phyloP scores from a whole-genome alignment of 805 yeast species.

The Hanseniaspora lachancei region DNA sequence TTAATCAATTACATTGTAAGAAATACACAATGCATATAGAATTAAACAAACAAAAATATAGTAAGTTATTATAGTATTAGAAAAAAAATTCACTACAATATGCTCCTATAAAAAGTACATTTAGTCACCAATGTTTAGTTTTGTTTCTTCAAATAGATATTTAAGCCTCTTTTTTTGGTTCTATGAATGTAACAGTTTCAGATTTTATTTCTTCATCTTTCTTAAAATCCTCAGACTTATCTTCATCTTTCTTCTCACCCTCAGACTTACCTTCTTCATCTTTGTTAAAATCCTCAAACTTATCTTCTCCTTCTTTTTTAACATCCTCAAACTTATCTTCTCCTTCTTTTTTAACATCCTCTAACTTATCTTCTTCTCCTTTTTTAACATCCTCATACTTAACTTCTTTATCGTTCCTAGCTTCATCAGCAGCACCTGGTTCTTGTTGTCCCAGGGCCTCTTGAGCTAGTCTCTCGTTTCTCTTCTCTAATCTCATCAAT shows the following conservation, averaged over 20 bases:
- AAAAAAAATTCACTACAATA: too few species aligned
- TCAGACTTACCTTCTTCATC: too few species aligned
- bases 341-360: background rate
- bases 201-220: too few species aligned
- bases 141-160: too few species aligned
- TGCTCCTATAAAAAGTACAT: too few species aligned
- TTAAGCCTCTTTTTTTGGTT: too few species aligned
- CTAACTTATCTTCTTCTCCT: background rate
- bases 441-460: background rate
- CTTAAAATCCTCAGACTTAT: background rate
- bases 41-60: too few species aligned
- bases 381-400: background rate
- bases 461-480: constrained; percentile 9
- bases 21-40: too few species aligned
- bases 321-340: background rate
- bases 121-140: too few species aligned
- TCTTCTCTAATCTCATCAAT: constrained; percentile 3
- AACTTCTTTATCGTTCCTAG: background rate
- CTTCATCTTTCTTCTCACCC: background rate
- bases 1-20: background rate
- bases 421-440: background rate
- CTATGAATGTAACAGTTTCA: too few species aligned
- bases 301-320: background rate
- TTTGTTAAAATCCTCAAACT: too few species aligned
- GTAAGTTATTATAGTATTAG: too few species aligned